Percentiles rank a stretch among this genome's conserved stretches.
Evolutionary conservation across 2,329 filamentous ascomycete species (phyloP).

Genomic region (Diplodia sapinea): DNA sequence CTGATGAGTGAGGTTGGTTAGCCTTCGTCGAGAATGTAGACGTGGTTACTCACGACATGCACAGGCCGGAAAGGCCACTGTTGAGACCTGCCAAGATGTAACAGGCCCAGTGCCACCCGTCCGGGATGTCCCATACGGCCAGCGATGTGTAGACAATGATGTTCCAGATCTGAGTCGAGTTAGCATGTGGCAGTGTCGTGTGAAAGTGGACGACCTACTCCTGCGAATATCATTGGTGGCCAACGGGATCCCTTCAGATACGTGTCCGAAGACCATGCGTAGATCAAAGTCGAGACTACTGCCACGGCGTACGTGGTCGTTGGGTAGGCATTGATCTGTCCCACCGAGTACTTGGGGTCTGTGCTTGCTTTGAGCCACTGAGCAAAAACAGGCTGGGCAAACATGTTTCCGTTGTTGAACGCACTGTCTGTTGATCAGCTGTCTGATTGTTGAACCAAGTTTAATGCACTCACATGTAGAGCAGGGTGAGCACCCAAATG

Average conservation of each 20-base stretch:
- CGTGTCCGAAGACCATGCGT: constrained; percentile 70
- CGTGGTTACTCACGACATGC: constrained; percentile 53
- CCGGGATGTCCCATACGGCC: constrained; percentile 57
- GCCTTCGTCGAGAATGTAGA: background rate
- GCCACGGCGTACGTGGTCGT: constrained; percentile 60
- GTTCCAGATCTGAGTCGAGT: constrained; percentile 31
- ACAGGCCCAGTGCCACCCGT: constrained; percentile 67
- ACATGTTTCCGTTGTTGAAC: constrained; percentile 65
- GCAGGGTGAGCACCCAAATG: constrained; percentile 62
- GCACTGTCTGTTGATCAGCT: constrained; percentile 40
- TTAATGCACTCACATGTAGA: constrained; percentile 58
- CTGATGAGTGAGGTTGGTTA: constrained; percentile 28
- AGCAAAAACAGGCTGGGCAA: constrained; percentile 62
- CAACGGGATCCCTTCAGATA: constrained; percentile 65
- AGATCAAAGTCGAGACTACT: constrained; percentile 65
- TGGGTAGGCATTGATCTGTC: constrained; percentile 63
- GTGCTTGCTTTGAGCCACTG: constrained; percentile 49
- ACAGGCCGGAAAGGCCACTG: constrained; percentile 56
- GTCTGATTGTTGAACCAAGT: background rate
- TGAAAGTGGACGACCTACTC: constrained; percentile 46
- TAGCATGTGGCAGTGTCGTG: background rate
- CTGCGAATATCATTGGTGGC: constrained; percentile 67
- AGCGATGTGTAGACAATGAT: constrained; percentile 53
- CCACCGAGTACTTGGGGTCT: constrained; percentile 52
- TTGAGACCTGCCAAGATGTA: constrained; percentile 61